These are phyloP conservation scores for Xylariaceae sp. DNA, from an alignment of 2,329 filamentous ascomycete species.

Conservation along the genomic window DNA sequence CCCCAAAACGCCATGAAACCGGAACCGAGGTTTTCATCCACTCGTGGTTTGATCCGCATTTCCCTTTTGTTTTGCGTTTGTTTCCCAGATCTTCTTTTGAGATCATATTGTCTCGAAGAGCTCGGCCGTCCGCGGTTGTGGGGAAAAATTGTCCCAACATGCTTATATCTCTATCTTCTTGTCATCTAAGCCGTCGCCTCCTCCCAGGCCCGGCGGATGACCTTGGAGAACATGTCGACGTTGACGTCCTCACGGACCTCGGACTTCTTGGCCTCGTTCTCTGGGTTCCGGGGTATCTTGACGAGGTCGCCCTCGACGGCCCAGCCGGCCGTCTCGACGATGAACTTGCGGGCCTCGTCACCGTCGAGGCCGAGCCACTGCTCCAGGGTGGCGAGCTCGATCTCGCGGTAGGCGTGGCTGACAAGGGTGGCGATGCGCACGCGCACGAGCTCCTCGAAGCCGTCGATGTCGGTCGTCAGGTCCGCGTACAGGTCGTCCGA, in stretches of 20 bases:
- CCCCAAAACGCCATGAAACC: constrained; percentile 22
- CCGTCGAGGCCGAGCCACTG: constrained; percentile 69
- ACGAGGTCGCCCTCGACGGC: constrained; percentile 63
- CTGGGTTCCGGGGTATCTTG: constrained; percentile 82
- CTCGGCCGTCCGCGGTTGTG: too few species aligned
- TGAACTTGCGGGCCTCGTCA: constrained; percentile 68
- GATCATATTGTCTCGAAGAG: background rate
- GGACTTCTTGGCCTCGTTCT: constrained; percentile 95
- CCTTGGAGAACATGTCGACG: constrained; percentile 76
- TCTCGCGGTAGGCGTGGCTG: constrained; percentile 71
- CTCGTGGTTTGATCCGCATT: constrained; percentile 5
- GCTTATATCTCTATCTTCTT: background rate
- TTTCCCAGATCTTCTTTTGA: background rate
- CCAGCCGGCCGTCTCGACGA: constrained; percentile 84
- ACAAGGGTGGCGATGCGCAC: constrained; percentile 84
- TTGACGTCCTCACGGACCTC: constrained; percentile 94
- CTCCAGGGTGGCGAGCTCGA: constrained; percentile 63
- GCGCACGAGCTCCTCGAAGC: constrained; percentile 92
- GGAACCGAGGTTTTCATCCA: constrained; percentile 6
- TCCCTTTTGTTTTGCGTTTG: too few species aligned
- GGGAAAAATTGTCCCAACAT: background rate
- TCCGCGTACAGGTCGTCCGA: constrained; percentile 94
- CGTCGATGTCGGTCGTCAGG: constrained; percentile 85
- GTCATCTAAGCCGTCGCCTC: constrained; percentile 63
- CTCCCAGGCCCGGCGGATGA: constrained; percentile 82